These are phyloP conservation scores for Drosera spatulata DNA, from an alignment of 179 eudicot species.

Conservation along the genomic window DNA sequence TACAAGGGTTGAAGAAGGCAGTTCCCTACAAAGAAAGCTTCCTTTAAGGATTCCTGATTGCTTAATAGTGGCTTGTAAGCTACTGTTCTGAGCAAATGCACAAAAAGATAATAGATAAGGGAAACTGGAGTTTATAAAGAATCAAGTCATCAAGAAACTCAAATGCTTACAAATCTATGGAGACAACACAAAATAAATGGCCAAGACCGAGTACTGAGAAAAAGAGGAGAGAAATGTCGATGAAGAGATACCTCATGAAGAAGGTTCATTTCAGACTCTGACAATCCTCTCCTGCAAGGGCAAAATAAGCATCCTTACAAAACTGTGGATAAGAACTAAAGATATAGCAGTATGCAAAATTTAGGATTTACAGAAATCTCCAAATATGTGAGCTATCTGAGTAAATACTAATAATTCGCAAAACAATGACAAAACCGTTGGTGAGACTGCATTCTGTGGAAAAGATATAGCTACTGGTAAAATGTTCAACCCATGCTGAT, in stretches of 20 bases:
- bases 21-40: conserved; percentile 45
- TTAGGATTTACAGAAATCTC: not conserved
- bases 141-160: no score
- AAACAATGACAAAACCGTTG: no score
- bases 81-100: conserved; percentile 43
- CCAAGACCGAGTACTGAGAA: not conserved
- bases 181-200: conserved; percentile 1
- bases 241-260: conserved; percentile 55
- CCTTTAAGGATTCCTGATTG: conserved; percentile 62
- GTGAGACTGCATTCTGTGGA: no score
- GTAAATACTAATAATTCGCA: no score
- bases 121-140: not conserved
- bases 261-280: conserved; percentile 71
- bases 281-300: conserved; percentile 83
- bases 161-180: no score
- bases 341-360: not conserved
- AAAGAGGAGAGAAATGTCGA: conserved; percentile 1
- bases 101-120: not conserved
- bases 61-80: conserved; percentile 51
- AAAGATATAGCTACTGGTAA: no score
- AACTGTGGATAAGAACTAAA: not conserved
- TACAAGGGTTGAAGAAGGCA: conserved; percentile 7
- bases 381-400: not conserved
- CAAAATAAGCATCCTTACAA: conserved; percentile 6
- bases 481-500: no score